Conservation (phyloP, 2,329 filamentous ascomycete genomes). For the Stagonosporopsis vannaccii region DNA sequence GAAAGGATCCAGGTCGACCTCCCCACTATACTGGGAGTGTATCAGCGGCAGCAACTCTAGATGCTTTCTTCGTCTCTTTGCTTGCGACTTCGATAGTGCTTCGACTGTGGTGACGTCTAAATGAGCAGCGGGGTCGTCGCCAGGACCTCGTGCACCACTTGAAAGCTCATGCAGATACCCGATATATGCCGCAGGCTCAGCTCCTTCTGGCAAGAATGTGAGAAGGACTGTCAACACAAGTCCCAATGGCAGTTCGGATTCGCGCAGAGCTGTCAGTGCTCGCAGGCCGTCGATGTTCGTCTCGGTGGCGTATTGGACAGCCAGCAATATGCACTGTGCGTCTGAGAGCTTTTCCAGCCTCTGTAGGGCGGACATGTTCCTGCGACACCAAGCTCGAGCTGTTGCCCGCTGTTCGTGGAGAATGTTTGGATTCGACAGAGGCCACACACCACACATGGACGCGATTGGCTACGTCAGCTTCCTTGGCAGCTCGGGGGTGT, state of each 20-base stretch:
- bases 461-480: constrained; percentile 19
- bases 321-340: constrained; percentile 75
- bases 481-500: constrained; percentile 18
- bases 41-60: constrained; percentile 68
- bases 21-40: constrained; percentile 57
- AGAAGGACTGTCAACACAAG: constrained; percentile 76
- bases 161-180: constrained; percentile 67
- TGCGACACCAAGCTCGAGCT: constrained; percentile 1
- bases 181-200: constrained; percentile 69
- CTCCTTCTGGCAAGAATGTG: constrained; percentile 77
- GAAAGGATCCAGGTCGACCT: constrained; percentile 63
- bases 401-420: constrained; percentile 7
- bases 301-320: constrained; percentile 72
- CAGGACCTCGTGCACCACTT: constrained; percentile 55
- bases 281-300: constrained; percentile 70
- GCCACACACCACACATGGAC: constrained; percentile 12
- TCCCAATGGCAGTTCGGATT: constrained; percentile 66
- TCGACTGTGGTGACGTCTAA: constrained; percentile 66
- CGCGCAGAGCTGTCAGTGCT: constrained; percentile 64
- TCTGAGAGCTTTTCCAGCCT: constrained; percentile 60
- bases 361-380: constrained; percentile 37
- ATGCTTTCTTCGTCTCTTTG: constrained; percentile 68
- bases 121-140: constrained; percentile 40
- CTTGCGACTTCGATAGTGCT: constrained; percentile 67
- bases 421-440: constrained; percentile 8